These are phyloP conservation scores for Corinectria fuckeliana DNA, from an alignment of 2,329 filamentous ascomycete species.

Conservation along the genomic window DNA sequence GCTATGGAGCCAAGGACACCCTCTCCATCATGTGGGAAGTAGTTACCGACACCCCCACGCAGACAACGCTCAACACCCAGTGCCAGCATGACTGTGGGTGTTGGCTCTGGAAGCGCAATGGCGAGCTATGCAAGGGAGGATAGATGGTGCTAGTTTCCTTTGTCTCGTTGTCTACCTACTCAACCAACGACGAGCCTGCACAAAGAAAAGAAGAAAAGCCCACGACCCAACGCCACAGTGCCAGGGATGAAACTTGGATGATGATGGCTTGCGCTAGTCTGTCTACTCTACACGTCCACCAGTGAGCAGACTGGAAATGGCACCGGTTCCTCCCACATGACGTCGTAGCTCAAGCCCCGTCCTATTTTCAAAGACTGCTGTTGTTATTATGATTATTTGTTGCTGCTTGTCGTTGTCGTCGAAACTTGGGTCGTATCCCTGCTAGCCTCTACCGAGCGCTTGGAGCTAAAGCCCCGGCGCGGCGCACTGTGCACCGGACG, in stretches of 20 bases:
- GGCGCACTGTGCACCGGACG: too few species aligned
- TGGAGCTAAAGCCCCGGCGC: too few species aligned
- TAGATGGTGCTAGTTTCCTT: conserved; percentile 1
- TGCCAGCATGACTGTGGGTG: conserved; percentile 41
- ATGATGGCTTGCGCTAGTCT: not conserved
- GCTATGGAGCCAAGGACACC: conserved; percentile 32
- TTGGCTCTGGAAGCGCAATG: conserved; percentile 38
- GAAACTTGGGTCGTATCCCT: too few species aligned
- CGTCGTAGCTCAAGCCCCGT: too few species aligned
- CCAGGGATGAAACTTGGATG: not conserved
- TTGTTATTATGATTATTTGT: too few species aligned
- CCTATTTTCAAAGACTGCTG: too few species aligned
- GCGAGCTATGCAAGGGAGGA: conserved; percentile 28
- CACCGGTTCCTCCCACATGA: too few species aligned
- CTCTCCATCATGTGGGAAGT: too few species aligned
- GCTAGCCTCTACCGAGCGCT: too few species aligned
- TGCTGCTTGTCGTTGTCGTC: too few species aligned
- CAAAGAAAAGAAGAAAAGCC: conserved; percentile 9
- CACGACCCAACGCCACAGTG: not conserved
- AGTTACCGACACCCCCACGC: too few species aligned
- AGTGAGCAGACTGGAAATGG: too few species aligned
- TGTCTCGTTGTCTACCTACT: conserved; percentile 1
- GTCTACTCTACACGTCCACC: not conserved
- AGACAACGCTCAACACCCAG: conserved; percentile 40
- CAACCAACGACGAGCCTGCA: not conserved